These are phyloP conservation scores for Saussurea involucrata DNA, from an alignment of 129 eudicot species.

Conservation along the genomic window DNA sequence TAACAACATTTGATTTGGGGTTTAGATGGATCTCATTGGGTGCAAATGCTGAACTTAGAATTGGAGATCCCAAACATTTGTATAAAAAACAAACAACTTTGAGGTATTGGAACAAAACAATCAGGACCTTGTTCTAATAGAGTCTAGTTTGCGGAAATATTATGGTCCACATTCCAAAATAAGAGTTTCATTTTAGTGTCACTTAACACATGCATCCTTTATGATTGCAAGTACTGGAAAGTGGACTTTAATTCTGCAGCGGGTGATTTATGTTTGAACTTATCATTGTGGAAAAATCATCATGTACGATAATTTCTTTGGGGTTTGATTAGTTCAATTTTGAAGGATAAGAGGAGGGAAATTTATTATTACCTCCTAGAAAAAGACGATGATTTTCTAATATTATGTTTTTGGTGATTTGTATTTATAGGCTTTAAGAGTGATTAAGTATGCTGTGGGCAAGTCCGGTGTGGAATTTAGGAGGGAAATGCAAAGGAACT, in stretches of 20 bases:
- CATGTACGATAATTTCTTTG: background rate
- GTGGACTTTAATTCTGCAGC: background rate
- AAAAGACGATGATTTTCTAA: background rate
- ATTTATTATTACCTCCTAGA: background rate
- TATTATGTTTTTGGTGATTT: background rate
- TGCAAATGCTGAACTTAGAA: background rate
- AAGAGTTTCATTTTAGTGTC: background rate
- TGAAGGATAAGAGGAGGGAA: background rate
- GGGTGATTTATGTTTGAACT: background rate
- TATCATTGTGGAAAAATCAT: background rate
- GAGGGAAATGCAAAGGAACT: conserved; percentile 93
- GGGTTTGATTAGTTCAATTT: background rate
- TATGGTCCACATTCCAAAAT: background rate
- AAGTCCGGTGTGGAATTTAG: conserved; percentile 92
- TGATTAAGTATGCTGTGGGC: conserved; percentile 92
- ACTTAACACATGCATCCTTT: background rate
- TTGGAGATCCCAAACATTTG: background rate
- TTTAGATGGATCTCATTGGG: background rate
- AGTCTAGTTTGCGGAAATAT: background rate
- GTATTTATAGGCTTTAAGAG: conserved; percentile 69
- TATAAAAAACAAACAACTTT: background rate
- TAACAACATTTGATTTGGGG: conserved; percentile 1
- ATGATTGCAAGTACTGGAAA: background rate
- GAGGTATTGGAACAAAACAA: background rate
- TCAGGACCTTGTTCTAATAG: background rate